Percentiles rank a stretch among this genome's conserved stretches.
These are phyloP conservation scores for Sporisorium iseilematis-ciliati DNA, from an alignment of 1,284 basidiomycete species.

Conservation along the genomic window DNA sequence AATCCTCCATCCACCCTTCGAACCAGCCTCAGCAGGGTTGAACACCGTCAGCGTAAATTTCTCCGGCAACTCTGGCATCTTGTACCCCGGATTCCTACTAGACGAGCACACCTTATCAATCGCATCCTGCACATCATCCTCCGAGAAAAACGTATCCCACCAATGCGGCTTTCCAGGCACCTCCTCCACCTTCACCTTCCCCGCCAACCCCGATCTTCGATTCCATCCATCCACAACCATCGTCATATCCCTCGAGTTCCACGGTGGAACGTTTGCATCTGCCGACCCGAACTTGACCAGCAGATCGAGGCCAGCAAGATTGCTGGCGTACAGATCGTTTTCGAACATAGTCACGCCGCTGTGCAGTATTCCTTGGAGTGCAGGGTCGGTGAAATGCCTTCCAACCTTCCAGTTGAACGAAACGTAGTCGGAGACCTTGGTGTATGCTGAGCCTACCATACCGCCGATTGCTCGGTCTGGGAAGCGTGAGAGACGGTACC, in stretches of 20 bases:
- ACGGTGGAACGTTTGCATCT: slow-evolving; percentile 83
- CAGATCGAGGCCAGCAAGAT: slow-evolving; percentile 77
- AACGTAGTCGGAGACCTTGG: slow-evolving; percentile 81
- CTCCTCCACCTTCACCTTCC: slow-evolving; percentile 73
- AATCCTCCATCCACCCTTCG: slow-evolving; percentile 78
- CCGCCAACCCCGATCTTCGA: slow-evolving; percentile 51
- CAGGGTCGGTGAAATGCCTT: slow-evolving; percentile 81
- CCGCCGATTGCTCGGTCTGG: slow-evolving; percentile 79
- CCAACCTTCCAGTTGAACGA: slow-evolving; percentile 76
- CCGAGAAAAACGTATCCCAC: slow-evolving; percentile 77
- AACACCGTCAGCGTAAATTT: slow-evolving; percentile 78
- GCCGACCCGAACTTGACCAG: slow-evolving; percentile 81
- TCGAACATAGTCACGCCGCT: slow-evolving; percentile 82
- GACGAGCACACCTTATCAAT: slow-evolving; percentile 23
- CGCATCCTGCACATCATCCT: slow-evolving; percentile 74
- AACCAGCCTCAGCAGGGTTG: slow-evolving; percentile 76
- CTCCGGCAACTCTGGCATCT: slow-evolving; percentile 28
- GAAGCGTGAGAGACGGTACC: slow-evolving; percentile 81
- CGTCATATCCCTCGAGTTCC: slow-evolving; percentile 80
- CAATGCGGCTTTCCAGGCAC: slow-evolving; percentile 78
- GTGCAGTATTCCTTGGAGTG: slow-evolving; percentile 78
- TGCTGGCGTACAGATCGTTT: slow-evolving; percentile 85
- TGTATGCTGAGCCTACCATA: slow-evolving; percentile 39
- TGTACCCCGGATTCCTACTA: slow-evolving; percentile 21
- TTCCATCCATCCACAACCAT: slow-evolving; percentile 75